A percentile compares a stretch with the other conserved stretches of the same genome.
Conservation (phyloP, 352 stramenopile genomes). For the Thraustotheca clavata region DNA sequence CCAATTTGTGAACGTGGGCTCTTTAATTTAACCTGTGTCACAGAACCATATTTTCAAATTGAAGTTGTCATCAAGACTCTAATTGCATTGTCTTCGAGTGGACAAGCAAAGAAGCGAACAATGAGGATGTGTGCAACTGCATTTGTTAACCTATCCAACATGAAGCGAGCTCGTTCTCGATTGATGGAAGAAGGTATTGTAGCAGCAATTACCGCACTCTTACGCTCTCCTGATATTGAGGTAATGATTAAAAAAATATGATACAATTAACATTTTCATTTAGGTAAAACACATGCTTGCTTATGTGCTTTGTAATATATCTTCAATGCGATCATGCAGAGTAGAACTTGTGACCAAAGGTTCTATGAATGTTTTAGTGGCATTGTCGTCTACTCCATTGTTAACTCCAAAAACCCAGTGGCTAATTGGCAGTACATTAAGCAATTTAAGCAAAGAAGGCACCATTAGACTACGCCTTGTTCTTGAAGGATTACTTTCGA, state of each 20-base stretch:
- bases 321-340: conserved; percentile 43
- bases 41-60: conserved; percentile 79
- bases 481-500: conserved; percentile 50
- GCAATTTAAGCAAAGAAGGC: conserved; percentile 64
- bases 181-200: conserved; percentile 87
- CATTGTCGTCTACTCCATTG: conserved; percentile 27
- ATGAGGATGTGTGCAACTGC: conserved; percentile 43
- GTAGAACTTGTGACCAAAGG: conserved; percentile 68
- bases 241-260: too few relatives aligned
- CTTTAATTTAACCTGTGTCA: conserved; percentile 86
- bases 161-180: conserved; percentile 68
- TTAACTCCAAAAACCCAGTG: conserved; percentile 32
- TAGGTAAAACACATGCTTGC: conserved; percentile 51
- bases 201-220: conserved; percentile 48
- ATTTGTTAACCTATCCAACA: conserved; percentile 84
- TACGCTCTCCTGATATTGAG: conserved; percentile 33
- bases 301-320: conserved; percentile 68
- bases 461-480: conserved; percentile 63
- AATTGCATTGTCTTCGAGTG: conserved; percentile 39
- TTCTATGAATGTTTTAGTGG: conserved; percentile 41
- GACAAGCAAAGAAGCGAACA: conserved; percentile 18
- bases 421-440: conserved; percentile 48
- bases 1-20: conserved; percentile 61
- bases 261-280: too few relatives aligned
- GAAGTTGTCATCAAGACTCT: conserved; percentile 76